Conservation (phyloP, 352 stramenopile genomes). For the Phytophthora sp. region DNA sequence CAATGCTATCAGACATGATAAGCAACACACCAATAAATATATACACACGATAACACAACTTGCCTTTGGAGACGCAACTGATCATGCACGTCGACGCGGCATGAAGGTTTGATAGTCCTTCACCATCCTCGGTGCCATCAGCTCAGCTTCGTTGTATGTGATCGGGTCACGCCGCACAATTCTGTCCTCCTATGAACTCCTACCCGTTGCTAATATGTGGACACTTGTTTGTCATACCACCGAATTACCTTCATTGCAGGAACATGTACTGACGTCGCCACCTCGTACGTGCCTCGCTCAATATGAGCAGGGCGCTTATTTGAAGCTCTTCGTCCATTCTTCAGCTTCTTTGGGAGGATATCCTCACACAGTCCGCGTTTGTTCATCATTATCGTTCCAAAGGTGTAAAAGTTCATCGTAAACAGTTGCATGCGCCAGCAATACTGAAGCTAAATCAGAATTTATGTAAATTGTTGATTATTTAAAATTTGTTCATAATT, state of each 20-base stretch:
- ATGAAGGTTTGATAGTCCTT: not conserved
- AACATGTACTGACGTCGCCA: not conserved
- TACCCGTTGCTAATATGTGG: not conserved
- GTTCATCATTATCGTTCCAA: conserved; percentile 18
- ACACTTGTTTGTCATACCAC: not conserved
- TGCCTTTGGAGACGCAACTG: conserved; percentile 1
- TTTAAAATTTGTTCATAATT: no score
- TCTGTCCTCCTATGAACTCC: not conserved
- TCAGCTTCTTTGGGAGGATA: no score
- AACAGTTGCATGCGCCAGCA: no score
- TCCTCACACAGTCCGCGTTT: not conserved
- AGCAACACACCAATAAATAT: not conserved
- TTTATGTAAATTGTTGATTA: no score
- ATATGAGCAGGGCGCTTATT: not conserved
- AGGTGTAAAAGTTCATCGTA: no score
- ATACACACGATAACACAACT: not conserved
- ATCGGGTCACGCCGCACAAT: not conserved
- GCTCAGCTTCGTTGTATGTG: no score
- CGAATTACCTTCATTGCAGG: not conserved
- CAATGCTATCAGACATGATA: not conserved
- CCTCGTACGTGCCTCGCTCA: not conserved
- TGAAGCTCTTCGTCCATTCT: not conserved
- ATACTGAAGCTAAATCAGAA: no score
- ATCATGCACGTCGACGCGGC: not conserved
- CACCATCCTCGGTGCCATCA: not conserved